A percentile compares a stretch with the other conserved stretches of the same genome.
These are phyloP conservation scores for Flueggea neowawraea DNA, from an alignment of 441 rosid genomes.

Conservation along the genomic window DNA sequence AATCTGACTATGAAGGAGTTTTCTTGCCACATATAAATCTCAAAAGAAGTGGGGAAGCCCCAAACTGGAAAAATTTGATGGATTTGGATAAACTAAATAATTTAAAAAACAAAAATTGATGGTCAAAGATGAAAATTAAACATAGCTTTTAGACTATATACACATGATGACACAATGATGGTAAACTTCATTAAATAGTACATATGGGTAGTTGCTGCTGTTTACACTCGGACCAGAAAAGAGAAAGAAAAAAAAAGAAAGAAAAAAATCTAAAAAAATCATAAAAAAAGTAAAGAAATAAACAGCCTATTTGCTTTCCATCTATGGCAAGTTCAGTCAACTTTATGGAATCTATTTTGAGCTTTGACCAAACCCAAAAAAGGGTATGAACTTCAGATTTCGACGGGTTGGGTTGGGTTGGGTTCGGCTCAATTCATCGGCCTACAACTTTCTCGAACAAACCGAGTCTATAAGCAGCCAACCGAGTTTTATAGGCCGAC, in stretches of 20 bases:
- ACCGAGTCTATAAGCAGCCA: constrained; percentile 67
- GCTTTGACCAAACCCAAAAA: neutral
- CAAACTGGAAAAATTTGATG: no score
- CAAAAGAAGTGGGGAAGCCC: no score
- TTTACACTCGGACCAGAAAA: no score
- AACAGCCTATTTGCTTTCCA: neutral
- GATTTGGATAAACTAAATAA: neutral
- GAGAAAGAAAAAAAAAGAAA: neutral
- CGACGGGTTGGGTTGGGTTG: no score
- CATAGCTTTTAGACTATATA: neutral
- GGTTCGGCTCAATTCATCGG: no score
- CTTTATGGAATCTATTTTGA: neutral
- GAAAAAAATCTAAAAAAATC: no score
- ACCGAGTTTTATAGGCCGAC: constrained; percentile 56
- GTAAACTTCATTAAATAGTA: neutral
- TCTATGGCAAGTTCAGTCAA: neutral
- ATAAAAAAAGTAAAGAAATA: no score
- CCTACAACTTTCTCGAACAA: constrained; percentile 42
- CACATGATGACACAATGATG: no score
- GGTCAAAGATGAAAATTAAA: neutral
- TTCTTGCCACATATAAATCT: neutral
- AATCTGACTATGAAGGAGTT: neutral
- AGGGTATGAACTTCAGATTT: neutral
- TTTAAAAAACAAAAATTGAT: neutral
- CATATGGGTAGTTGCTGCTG: no score